Evolutionary conservation across 495 filamentous ascomycete genomes (phyloP).

Genomic region (Talaromyces thailandensis): DNA sequence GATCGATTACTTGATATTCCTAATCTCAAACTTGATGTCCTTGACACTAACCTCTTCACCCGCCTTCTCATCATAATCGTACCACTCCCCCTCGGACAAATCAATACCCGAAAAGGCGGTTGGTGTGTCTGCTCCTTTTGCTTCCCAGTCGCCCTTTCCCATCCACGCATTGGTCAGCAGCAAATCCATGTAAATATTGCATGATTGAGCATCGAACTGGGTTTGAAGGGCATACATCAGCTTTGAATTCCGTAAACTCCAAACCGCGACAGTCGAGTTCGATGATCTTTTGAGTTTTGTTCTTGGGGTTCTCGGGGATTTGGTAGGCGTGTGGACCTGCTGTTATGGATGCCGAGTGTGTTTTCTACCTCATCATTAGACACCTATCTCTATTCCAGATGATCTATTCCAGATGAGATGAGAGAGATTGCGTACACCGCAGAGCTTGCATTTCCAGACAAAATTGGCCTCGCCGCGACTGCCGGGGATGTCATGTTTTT

Average conservation of each 20-base stretch:
- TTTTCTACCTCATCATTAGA: slow-evolving; percentile 34
- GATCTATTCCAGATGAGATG: background rate
- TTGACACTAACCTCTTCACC: slow-evolving; percentile 83
- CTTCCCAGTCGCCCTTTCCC: slow-evolving; percentile 81
- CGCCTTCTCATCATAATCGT: slow-evolving; percentile 77
- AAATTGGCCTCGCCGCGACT: slow-evolving; percentile 73
- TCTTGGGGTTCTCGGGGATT: slow-evolving; percentile 48
- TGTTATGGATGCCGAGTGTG: slow-evolving; percentile 63
- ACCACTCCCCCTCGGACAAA: slow-evolving; percentile 81
- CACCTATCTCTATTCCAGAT: background rate
- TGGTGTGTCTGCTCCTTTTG: slow-evolving; percentile 65
- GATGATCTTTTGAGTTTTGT: slow-evolving; percentile 67
- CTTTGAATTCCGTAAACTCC: slow-evolving; percentile 82
- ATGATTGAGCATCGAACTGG: too few species aligned
- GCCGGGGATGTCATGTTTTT: slow-evolving; percentile 75
- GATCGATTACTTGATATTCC: slow-evolving; percentile 29
- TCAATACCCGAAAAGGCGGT: slow-evolving; percentile 77
- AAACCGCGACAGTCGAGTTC: slow-evolving; percentile 89
- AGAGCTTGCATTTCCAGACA: slow-evolving; percentile 84
- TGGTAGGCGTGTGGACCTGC: slow-evolving; percentile 61
- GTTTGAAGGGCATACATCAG: slow-evolving; percentile 58
- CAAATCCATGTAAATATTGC: background rate
- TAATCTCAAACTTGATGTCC: slow-evolving; percentile 82
- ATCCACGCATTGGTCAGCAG: background rate
- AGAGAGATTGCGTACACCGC: slow-evolving; percentile 47